Evolutionary conservation across 805 yeast genomes (phyloP).

Genomic region (Zygoascus flipseniorum): DNA sequence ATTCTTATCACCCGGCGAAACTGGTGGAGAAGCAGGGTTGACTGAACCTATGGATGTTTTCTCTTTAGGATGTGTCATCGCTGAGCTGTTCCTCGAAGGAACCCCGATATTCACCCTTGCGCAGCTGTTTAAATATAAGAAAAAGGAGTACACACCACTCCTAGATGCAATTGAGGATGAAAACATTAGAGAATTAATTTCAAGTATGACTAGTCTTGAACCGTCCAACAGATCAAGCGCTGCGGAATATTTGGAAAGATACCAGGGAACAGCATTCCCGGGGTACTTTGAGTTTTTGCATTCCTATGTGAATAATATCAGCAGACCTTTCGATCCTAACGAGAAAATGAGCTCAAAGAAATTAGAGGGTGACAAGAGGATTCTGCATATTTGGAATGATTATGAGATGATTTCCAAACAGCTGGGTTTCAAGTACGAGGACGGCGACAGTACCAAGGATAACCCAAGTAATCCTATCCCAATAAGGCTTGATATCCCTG

Average conservation of each 20-base stretch:
- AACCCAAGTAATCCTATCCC: conserved; percentile 6
- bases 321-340: conserved; percentile 7
- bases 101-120: conserved; percentile 79
- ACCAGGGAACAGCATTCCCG: conserved; percentile 51
- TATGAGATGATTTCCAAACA: conserved; percentile 40
- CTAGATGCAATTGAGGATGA: conserved; percentile 46
- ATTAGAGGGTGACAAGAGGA: conserved; percentile 45
- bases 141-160: conserved; percentile 58
- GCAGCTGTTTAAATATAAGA: conserved; percentile 74
- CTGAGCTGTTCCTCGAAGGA: conserved; percentile 83
- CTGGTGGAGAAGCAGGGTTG: conserved; percentile 29
- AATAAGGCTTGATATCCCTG: conserved; percentile 13
- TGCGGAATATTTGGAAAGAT: conserved; percentile 41
- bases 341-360: conserved; percentile 17
- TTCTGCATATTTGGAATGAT: conserved; percentile 50
- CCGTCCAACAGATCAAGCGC: conserved; percentile 56
- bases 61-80: conserved; percentile 62
- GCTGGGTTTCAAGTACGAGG: conserved; percentile 6
- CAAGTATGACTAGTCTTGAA: conserved; percentile 53
- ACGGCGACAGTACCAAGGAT: background rate
- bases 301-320: conserved; percentile 48
- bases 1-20: conserved; percentile 35
- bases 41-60: conserved; percentile 66
- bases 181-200: conserved; percentile 45
- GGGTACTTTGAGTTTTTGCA: conserved; percentile 54